Conservation (phyloP, 345 rosid genomes). For the Leavenworthia alabamica region DNA sequence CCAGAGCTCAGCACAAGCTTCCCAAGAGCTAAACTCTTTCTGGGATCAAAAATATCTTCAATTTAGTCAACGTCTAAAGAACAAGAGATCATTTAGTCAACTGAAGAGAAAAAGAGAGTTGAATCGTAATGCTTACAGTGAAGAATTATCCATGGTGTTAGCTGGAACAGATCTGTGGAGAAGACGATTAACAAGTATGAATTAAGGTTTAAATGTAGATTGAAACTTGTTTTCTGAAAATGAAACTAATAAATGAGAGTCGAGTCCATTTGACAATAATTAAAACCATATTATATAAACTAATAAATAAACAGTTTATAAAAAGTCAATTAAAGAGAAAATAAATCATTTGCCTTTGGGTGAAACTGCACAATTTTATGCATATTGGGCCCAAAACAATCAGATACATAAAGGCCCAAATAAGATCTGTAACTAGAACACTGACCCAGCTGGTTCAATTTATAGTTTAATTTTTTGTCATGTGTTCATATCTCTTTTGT, state of each 20-base stretch:
- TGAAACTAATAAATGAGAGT: not conserved
- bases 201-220: not conserved
- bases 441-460: no score
- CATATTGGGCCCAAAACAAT: no score
- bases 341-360: no score
- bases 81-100: not conserved
- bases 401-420: no score
- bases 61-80: not conserved
- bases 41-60: slow-evolving; percentile 23
- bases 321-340: no score
- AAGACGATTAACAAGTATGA: not conserved
- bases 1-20: slow-evolving; percentile 45
- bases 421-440: no score
- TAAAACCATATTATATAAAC: not conserved
- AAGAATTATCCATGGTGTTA: slow-evolving; percentile 20
- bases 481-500: no score
- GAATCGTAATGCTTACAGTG: slow-evolving; percentile 3
- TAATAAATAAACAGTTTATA: no score
- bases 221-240: not conserved
- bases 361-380: no score
- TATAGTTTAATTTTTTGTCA: no score
- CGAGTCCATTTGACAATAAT: not conserved
- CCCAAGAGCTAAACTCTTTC: slow-evolving; percentile 38
- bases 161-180: not conserved
- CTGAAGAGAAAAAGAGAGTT: no score